A percentile compares a stretch with the other conserved stretches of the same genome.
phyloP scores from a whole-genome alignment of 2,329 filamentous ascomycete genomes.

The Fusarium xylarioides region DNA sequence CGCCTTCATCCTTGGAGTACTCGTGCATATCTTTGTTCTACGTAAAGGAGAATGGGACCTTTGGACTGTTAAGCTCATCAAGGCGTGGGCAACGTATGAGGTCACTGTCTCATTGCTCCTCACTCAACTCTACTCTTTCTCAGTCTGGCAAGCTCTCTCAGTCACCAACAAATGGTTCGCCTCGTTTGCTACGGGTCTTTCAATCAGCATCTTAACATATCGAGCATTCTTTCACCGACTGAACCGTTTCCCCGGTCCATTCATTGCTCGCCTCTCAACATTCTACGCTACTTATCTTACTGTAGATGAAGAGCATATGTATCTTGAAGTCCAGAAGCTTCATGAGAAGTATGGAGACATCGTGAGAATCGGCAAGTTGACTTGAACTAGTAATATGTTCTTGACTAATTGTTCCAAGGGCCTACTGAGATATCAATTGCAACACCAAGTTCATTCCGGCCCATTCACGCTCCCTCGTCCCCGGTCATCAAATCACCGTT shows the following conservation, averaged over 20 bases:
- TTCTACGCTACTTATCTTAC: not conserved
- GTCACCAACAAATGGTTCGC: not conserved
- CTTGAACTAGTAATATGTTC: accelerated
- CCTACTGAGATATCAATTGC: conserved; percentile 21
- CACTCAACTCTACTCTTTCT: not conserved
- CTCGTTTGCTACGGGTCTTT: not conserved
- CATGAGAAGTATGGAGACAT: conserved; percentile 28
- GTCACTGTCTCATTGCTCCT: not conserved
- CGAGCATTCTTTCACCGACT: conserved; percentile 22
- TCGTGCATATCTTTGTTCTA: not conserved
- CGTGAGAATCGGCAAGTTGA: conserved; percentile 15
- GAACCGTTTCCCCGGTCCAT: conserved; percentile 20
- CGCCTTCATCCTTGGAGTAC: not conserved
- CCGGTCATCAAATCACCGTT: conserved; percentile 15
- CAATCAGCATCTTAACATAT: conserved; percentile 11
- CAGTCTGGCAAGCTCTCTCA: not conserved
- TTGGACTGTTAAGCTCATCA: not conserved
- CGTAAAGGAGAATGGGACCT: conserved; percentile 26
- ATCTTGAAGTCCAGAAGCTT: conserved; percentile 13
- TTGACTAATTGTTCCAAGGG: not conserved
- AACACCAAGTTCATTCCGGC: conserved; percentile 10
- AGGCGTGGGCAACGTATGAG: not conserved
- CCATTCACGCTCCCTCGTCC: conserved; percentile 15
- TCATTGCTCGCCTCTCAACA: conserved; percentile 11
- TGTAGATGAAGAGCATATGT: not conserved